Percentiles rank a stretch among this genome's conserved stretches.
Evolutionary conservation across 1,139 yeast genomes (phyloP).

Genomic region (Yamadazyma atmosphaerica): DNA sequence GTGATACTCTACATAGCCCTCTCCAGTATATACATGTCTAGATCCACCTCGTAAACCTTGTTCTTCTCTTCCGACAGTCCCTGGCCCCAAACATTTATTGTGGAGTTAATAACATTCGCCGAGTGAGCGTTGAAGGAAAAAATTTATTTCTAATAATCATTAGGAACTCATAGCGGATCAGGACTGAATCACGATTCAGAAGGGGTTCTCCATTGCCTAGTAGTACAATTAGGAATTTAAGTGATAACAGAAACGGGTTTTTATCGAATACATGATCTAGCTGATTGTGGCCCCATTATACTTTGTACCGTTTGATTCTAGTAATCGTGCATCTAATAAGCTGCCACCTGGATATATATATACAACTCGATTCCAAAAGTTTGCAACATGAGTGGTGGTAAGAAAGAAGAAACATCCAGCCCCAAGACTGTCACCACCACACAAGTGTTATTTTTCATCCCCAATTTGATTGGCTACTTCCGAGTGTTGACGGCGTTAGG

Average conservation of each 20-base stretch:
- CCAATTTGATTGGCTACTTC: constrained; percentile 87
- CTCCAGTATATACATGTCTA: too few species aligned
- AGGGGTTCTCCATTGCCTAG: too few species aligned
- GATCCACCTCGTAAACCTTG: too few species aligned
- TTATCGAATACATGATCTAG: too few species aligned
- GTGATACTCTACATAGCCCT: too few species aligned
- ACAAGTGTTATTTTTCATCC: constrained; percentile 75
- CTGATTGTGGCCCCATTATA: too few species aligned
- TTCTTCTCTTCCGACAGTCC: too few species aligned
- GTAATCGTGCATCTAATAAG: neutral
- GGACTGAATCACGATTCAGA: too few species aligned
- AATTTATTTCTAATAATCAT: neutral
- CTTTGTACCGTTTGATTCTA: neutral
- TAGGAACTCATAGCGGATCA: neutral
- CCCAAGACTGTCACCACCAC: constrained; percentile 27
- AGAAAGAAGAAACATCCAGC: neutral
- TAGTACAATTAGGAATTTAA: too few species aligned
- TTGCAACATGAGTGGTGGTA: neutral
- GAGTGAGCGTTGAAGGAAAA: constrained; percentile 1
- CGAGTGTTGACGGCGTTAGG: constrained; percentile 79
- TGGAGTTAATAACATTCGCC: constrained; percentile 1
- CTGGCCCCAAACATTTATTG: neutral
- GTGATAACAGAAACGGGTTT: too few species aligned
- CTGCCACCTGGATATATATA: neutral
- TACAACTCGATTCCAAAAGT: neutral